These are phyloP conservation scores for Beta vulgaris DNA, from an alignment of 148 eudicot genomes.

Conservation along the genomic window DNA sequence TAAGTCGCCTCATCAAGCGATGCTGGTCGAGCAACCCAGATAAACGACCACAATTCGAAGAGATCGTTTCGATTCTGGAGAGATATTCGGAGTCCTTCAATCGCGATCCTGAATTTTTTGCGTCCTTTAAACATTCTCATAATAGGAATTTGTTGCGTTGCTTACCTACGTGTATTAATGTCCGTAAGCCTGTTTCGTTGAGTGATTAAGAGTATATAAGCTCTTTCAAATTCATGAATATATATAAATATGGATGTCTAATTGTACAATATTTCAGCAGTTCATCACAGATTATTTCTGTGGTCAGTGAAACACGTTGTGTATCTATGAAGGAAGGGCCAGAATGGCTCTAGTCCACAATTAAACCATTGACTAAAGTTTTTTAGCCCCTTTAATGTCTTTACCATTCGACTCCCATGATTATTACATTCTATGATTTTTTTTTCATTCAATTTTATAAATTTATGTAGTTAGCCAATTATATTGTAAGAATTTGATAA, in stretches of 20 bases:
- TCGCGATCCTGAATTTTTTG: constrained; percentile 67
- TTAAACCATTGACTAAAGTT: background rate
- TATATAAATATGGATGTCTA: constrained; percentile 8
- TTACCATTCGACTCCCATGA: too few relatives aligned
- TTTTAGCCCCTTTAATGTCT: background rate
- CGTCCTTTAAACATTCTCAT: constrained; percentile 40
- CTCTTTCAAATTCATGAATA: constrained; percentile 8
- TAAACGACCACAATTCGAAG: constrained; percentile 73
- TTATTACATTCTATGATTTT: too few relatives aligned
- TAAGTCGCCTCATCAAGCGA: constrained; percentile 60
- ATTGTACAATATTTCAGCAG: constrained; percentile 14
- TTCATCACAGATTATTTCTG: constrained; percentile 18
- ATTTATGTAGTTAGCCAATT: too few relatives aligned
- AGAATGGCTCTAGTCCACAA: background rate
- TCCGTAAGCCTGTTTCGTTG: constrained; percentile 24
- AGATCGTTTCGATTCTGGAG: constrained; percentile 64
- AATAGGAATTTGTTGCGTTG: constrained; percentile 36
- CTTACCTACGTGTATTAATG: constrained; percentile 46
- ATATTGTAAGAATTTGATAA: too few relatives aligned
- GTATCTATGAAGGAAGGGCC: constrained; percentile 8
- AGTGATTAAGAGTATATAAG: constrained; percentile 18
- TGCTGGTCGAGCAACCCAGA: constrained; percentile 86
- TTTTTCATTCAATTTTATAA: too few relatives aligned
- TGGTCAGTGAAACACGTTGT: background rate
- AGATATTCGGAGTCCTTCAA: constrained; percentile 47